Percentiles rank a stretch among this genome's conserved stretches.
Conservation (phyloP, 208 protist genomes). For the Acanthamoeba culbertsoni region DNA sequence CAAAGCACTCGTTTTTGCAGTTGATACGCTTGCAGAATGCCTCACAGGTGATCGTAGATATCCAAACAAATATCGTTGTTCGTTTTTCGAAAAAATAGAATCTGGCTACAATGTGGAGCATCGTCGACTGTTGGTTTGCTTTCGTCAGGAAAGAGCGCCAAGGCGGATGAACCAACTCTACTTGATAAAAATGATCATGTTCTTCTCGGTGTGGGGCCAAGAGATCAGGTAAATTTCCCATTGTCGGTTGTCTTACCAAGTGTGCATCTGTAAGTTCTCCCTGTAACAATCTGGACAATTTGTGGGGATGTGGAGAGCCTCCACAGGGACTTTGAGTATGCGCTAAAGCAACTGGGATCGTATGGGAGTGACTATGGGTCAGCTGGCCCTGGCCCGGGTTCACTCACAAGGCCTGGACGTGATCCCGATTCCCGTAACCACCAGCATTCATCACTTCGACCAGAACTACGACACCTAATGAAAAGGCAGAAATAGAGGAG, state of each 20-base stretch:
- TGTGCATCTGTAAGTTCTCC: too few species aligned
- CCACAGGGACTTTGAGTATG: neutral
- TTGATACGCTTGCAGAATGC: neutral
- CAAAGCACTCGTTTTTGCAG: neutral
- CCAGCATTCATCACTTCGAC: constrained; percentile 4
- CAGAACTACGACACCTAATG: constrained; percentile 50
- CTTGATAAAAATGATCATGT: neutral
- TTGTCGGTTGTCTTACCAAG: too few species aligned
- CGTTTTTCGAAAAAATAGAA: too few species aligned
- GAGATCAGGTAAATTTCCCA: too few species aligned
- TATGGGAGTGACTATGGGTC: constrained; percentile 52
- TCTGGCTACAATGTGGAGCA: too few species aligned
- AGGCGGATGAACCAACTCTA: too few species aligned
- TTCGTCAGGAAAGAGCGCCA: too few species aligned
- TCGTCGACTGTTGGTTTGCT: too few species aligned
- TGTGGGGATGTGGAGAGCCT: neutral
- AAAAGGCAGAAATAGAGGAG: neutral
- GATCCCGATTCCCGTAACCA: constrained; percentile 66
- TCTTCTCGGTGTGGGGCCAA: neutral
- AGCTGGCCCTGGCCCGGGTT: constrained; percentile 70
- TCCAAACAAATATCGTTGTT: too few species aligned
- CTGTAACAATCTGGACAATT: too few species aligned
- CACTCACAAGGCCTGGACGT: constrained; percentile 60
- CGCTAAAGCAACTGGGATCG: neutral
- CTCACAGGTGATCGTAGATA: neutral